These are phyloP conservation scores for Lasiodiplodia gonubiensis DNA, from an alignment of 2,329 filamentous ascomycete species.

Conservation along the genomic window DNA sequence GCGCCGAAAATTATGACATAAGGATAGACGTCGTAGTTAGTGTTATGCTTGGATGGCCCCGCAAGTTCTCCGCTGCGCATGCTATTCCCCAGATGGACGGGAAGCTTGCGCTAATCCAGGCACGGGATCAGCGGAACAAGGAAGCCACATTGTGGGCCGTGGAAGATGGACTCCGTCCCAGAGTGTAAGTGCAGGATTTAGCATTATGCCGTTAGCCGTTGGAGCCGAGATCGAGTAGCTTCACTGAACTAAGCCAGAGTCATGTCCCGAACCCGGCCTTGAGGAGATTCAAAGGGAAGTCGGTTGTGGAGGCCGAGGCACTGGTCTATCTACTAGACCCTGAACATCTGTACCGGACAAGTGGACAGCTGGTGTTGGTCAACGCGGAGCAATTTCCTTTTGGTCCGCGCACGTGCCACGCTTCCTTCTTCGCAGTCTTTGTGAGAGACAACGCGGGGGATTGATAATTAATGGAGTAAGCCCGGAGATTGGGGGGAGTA, in stretches of 20 bases:
- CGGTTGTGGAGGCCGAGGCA: not conserved
- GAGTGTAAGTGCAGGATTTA: not conserved
- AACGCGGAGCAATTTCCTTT: not conserved
- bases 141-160: not conserved
- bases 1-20: too few species aligned
- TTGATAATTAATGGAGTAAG: not conserved
- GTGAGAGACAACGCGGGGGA: not conserved
- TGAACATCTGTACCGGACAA: too few species aligned
- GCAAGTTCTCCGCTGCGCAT: too few species aligned
- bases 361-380: not conserved
- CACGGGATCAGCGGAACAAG: not conserved
- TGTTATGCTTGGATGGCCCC: too few species aligned
- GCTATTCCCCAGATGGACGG: not conserved
- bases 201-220: not conserved
- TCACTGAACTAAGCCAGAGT: not conserved
- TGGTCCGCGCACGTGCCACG: not conserved
- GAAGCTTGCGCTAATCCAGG: not conserved
- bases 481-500: not conserved
- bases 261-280: not conserved
- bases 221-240: not conserved
- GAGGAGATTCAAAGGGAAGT: not conserved
- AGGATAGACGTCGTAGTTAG: too few species aligned
- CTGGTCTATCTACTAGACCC: not conserved
- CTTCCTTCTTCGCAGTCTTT: not conserved
- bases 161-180: not conserved